These are phyloP conservation scores for Suillus occidentalis DNA, from an alignment of 768 basidiomycete species.

Conservation along the genomic window DNA sequence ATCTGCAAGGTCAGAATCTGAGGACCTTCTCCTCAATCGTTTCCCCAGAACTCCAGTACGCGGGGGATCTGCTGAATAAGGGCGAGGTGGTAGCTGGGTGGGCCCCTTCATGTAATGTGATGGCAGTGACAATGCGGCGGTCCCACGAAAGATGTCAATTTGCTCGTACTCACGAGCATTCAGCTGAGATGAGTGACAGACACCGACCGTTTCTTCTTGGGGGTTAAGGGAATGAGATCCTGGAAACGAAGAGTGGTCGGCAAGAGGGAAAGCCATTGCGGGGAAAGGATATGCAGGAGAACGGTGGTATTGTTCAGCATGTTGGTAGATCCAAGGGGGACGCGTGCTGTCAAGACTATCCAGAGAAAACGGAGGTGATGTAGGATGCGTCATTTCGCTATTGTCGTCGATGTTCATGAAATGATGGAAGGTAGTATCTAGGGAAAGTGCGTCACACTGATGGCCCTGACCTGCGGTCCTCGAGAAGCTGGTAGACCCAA, in stretches of 20 bases:
- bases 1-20: not conserved
- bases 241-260: not conserved
- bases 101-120: not conserved
- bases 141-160: not conserved
- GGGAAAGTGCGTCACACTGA: not conserved
- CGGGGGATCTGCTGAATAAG: slow-evolving; percentile 4
- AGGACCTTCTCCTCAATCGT: slow-evolving; percentile 2
- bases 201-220: not conserved
- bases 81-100: not conserved
- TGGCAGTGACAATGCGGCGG: not conserved
- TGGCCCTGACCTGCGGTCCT: not conserved
- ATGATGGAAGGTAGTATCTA: not conserved
- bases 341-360: not conserved
- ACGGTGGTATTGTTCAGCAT: not conserved
- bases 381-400: not conserved
- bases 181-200: not conserved
- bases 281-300: not conserved
- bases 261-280: not conserved
- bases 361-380: not conserved
- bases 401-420: not conserved
- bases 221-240: not conserved
- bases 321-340: not conserved
- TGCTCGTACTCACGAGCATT: not conserved
- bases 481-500: not conserved
- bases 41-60: not conserved